These are phyloP conservation scores for Pleurotus pulmonarius DNA, from an alignment of 768 basidiomycete species.

Conservation along the genomic window DNA sequence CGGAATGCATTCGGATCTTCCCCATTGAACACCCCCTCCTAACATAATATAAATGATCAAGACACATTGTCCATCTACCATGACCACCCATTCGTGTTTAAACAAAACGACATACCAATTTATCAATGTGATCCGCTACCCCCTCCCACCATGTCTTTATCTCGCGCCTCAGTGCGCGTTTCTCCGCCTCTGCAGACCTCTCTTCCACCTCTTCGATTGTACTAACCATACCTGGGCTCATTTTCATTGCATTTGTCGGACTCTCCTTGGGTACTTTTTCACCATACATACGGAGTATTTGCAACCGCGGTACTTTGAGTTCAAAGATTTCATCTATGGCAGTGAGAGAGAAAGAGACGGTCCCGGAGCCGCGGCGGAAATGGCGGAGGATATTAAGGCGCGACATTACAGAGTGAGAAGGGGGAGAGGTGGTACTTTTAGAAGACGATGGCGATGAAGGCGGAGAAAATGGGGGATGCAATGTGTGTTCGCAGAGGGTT, in stretches of 20 bases:
- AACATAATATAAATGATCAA: not conserved
- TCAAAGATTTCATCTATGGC: conserved; percentile 49
- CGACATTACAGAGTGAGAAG: not conserved
- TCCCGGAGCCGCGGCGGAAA: conserved; percentile 24
- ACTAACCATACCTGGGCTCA: not conserved
- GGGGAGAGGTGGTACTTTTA: conserved; percentile 10
- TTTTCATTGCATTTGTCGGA: not conserved
- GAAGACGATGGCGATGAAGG: conserved; percentile 25
- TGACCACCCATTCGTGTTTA: not conserved
- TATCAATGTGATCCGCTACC: conserved; percentile 56
- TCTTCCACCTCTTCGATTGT: conserved; percentile 5
- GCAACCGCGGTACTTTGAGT: conserved; percentile 54
- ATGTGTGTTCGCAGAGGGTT: conserved; percentile 46
- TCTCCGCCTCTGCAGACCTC: conserved; percentile 34
- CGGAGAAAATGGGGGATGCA: conserved; percentile 24
- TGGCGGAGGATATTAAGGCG: conserved; percentile 29
- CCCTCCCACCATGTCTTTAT: conserved; percentile 68
- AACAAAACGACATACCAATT: conserved; percentile 38
- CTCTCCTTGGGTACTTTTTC: conserved; percentile 8
- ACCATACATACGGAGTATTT: conserved; percentile 35
- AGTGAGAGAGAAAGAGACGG: conserved; percentile 8
- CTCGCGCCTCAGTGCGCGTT: conserved; percentile 49
- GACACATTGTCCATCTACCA: not conserved
- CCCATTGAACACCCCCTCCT: conserved; percentile 41
- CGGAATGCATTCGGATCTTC: conserved; percentile 23